Percentiles rank a stretch among this genome's conserved stretches.
Conservation (phyloP, 2,329 filamentous ascomycete genomes). For the Ophiostoma novo-ulmi region DNA sequence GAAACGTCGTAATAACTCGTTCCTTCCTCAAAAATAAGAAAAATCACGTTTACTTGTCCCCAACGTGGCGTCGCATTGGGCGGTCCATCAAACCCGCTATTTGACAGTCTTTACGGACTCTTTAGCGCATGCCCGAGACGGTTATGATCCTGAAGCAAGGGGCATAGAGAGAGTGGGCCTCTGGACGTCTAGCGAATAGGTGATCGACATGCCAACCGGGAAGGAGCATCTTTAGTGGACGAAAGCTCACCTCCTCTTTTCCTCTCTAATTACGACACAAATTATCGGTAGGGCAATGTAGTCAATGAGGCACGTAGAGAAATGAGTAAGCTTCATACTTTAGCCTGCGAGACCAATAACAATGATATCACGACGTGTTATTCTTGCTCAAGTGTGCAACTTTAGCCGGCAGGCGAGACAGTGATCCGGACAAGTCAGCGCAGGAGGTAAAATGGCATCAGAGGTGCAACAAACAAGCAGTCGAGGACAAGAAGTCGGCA, state of each 20-base stretch:
- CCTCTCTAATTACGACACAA: too few relatives aligned
- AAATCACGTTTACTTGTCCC: background rate
- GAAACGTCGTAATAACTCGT: background rate
- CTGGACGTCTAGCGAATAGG: background rate
- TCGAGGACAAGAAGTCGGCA: too few relatives aligned
- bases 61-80: conserved; percentile 3
- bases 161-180: background rate
- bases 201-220: background rate
- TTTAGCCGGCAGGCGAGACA: background rate
- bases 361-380: background rate
- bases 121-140: background rate
- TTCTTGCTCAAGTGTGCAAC: conserved; percentile 4
- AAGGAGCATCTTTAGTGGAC: too few relatives aligned
- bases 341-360: background rate
- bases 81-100: background rate
- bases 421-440: background rate
- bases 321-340: background rate
- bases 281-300: background rate
- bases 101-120: background rate
- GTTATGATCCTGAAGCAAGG: background rate
- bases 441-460: background rate
- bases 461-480: too few relatives aligned
- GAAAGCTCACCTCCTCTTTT: too few relatives aligned
- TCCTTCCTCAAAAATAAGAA: background rate
- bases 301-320: too few relatives aligned